Base-by-base conservation (phyloP, 306 rosid species). In the Vicia sativa region DNA sequence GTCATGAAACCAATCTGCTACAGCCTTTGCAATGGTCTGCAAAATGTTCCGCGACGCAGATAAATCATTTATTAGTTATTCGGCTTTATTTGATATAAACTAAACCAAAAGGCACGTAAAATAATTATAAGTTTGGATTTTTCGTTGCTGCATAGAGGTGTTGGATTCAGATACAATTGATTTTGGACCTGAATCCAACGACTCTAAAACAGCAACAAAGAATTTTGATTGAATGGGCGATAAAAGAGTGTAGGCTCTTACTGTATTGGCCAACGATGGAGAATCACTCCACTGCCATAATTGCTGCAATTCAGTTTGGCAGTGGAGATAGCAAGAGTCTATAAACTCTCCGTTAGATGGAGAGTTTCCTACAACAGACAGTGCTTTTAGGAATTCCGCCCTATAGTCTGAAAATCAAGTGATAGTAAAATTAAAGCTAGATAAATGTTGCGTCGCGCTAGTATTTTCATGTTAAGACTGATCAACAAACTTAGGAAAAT, bases 251-350 rank as follows among this genome's bases (percentile, higher is more conserved):
- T 26, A 60, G 75, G 29, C 23, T 49, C 88, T 75, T 90, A 93
- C 98, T 68, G 68, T 83, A 21, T 77, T 82, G 72, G 13, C 62
- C 16, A 93, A 75, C 67, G 55, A 1, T 1, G 97, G 97, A 59
- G 98, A 90, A 77, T 88, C 87, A 6, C 43, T 71, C 72, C 82
- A 79, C 19, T 85, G 38, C 98, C 98, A 93, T 37, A 89, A 77
- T 67, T 88, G 96, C 75, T 90, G 98, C 86, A 31, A 48, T 84
- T 87, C 96, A 4, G 90, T 90, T 86, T 93, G 98, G 80, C 98
- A 90, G 73, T 93, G 98, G 2, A 89, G 81, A 75, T 90, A 90
- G 79, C 98, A 93, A 62, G 96, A 80, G 72, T 90, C 96, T 62
- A 90, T 79, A 21, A 90, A 93, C 79, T 85, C 13, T 67, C 96